Base-by-base conservation (phyloP, 352 stramenopile genomes). In the Pythium myriotylum region DNA sequence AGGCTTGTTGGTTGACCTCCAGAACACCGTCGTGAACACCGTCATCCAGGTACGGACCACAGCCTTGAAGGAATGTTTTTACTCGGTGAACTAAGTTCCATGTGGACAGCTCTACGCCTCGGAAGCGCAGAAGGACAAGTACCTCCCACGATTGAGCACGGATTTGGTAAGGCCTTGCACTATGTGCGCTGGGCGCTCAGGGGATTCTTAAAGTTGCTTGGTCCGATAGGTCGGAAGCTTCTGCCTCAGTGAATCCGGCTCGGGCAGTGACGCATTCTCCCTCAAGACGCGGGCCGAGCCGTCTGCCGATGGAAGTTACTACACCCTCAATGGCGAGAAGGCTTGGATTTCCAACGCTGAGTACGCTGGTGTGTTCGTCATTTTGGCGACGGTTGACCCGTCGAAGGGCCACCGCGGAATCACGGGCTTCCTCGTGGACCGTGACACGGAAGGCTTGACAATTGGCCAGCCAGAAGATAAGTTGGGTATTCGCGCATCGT, bases 281-380 rank as follows among this genome's bases (percentile, higher is more conserved):
- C 84, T 99, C 59, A 94, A 94, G 72, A 99, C 96, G 10, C 92
- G 77, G 7, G 96, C 96, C 3, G 84, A 88, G 2, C 68, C 68
- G 22, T 98, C 86, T 20, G 54, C 79, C 1, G 94, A 99, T 65
- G 89, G 88, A 42, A 97, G 85, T 52, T 97, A 97, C 68, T 99
- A 96, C 73, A 97, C 90, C n/a, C 73, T 99, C 12, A 98, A 90
- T 71, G 97, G 97, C 19, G 88, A 90, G 49, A 99, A 99, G 74
- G 88, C 98, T 70, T 99, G 97, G 97, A 99, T 99, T 65, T 98
- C 94, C 42, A 99, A 99, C 76, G 92, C 91, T 6, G 92, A 93
- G 63, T 96, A 99, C 62, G 88, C 96, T 19, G 94, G 93, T 8
- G 88, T 99, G 1, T 98, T 98, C 76, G 76, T 99, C 23, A 93